phyloP scores from a whole-genome alignment of 2,329 filamentous ascomycete genomes.

The Diaporthe ampelina region DNA sequence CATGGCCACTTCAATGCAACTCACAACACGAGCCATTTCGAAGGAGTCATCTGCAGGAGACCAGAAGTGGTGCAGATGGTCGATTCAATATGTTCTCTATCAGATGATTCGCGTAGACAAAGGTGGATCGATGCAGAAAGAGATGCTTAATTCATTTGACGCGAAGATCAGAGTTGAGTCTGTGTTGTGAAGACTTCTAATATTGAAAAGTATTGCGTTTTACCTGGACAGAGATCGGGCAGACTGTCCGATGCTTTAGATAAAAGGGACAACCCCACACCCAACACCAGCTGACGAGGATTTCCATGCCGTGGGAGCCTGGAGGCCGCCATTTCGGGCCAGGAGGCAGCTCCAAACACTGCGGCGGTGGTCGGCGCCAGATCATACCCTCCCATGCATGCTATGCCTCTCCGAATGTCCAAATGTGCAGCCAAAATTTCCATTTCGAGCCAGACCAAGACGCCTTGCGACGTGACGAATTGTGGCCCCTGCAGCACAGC shows the following conservation, averaged over 20 bases:
- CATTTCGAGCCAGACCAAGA: not conserved
- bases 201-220: not conserved
- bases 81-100: not conserved
- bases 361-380: conserved; percentile 1
- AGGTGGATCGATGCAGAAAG: too few species aligned
- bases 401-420: not conserved
- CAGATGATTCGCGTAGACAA: not conserved
- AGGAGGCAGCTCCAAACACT: conserved; percentile 5
- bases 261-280: not conserved
- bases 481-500: conserved; percentile 19
- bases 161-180: too few species aligned
- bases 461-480: not conserved
- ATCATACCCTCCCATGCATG: not conserved
- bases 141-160: not conserved
- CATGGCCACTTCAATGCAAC: not conserved
- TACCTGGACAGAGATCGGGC: not conserved
- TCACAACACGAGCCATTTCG: not conserved
- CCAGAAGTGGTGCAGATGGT: not conserved
- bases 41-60: not conserved
- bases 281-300: too few species aligned
- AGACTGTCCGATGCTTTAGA: not conserved
- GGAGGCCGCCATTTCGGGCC: not conserved
- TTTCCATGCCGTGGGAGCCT: not conserved
- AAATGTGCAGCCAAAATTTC: not conserved
- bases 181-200: not conserved